Base-by-base conservation (phyloP, 352 stramenopile species). In the Pythium biforme region DNA sequence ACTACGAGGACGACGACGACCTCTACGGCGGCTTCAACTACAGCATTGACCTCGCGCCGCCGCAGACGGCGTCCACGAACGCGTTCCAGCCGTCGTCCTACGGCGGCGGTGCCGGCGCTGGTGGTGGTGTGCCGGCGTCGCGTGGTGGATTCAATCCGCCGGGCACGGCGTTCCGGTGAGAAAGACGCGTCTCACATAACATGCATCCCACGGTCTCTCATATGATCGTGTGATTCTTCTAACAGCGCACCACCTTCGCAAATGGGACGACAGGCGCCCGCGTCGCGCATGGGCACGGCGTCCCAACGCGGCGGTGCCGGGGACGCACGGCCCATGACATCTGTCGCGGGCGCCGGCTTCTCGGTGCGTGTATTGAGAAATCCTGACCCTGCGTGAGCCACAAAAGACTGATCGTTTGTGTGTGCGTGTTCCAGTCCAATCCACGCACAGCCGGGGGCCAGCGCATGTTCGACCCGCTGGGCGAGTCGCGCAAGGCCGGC, bases 11-110 rank as follows among this genome's bases (percentile, higher is more conserved):
- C 4, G 81, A 96, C 27, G 87, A 95, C 53, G 88, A 96, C 58
- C 70, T 96, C 51, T 96, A 96, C 69, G 86, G 94, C 59, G 88
- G 83, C n/a, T 96, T 94, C 69, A 94, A 95, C 77, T 94, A 93
- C 59, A 88, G 76, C 55, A 94, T 95, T 66, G 78, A 95, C 48
- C 74, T 91, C 25, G 83, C 82, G 3, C 83, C 83, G 33, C 81
- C 81, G 22, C 81, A 92, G 66, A 92, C 83, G 2, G 80, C 82
- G 48, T 75, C 80, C 17, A 80, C 68, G 25, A 84, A 59, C 50
- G 77, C 72, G 27, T 91, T 82, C 66, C 75, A 83, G 46, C 55
- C 70, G 8, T 86, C 78, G 6, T 81, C 81, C 7, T 90, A 90
- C 43, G 82, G 82, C 34, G 81, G 79, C 29, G 34, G 34, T 34